phyloP scores from a whole-genome alignment of 2,329 filamentous ascomycete genomes.

The Alternaria arbusti region DNA sequence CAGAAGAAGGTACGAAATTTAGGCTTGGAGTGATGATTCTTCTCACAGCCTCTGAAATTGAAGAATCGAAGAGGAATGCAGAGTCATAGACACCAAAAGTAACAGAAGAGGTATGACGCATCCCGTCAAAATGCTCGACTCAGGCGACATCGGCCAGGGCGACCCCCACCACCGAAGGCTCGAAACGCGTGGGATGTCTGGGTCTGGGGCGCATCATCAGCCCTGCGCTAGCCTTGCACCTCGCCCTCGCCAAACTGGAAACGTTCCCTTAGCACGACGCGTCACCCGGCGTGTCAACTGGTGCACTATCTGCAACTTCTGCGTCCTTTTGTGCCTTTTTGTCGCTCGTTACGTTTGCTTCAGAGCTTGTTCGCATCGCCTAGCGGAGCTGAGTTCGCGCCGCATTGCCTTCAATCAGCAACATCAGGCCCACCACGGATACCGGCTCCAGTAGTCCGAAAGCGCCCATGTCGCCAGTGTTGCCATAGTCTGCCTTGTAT shows the following conservation, averaged over 20 bases:
- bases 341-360: slow-evolving; percentile 9
- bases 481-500: slow-evolving; percentile 12
- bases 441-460: slow-evolving; percentile 11
- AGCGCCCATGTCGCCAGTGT: slow-evolving; percentile 12
- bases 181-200: slow-evolving; percentile 10
- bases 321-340: background rate
- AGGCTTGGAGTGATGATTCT: no score
- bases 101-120: slow-evolving; percentile 24
- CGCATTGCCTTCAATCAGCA: background rate
- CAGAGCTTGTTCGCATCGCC: background rate
- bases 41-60: background rate
- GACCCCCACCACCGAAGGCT: slow-evolving; percentile 24
- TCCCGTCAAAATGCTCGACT: slow-evolving; percentile 25
- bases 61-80: background rate
- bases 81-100: slow-evolving; percentile 6
- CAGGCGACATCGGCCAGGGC: slow-evolving; percentile 39
- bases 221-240: slow-evolving; percentile 25
- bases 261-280: slow-evolving; percentile 18
- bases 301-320: background rate
- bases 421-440: slow-evolving; percentile 14
- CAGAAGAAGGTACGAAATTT: background rate
- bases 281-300: slow-evolving; percentile 9
- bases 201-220: slow-evolving; percentile 16
- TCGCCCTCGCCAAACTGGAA: background rate
- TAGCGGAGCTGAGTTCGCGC: background rate